Conservation (phyloP, 2,329 filamentous ascomycete species). For the Lachnellula arida region DNA sequence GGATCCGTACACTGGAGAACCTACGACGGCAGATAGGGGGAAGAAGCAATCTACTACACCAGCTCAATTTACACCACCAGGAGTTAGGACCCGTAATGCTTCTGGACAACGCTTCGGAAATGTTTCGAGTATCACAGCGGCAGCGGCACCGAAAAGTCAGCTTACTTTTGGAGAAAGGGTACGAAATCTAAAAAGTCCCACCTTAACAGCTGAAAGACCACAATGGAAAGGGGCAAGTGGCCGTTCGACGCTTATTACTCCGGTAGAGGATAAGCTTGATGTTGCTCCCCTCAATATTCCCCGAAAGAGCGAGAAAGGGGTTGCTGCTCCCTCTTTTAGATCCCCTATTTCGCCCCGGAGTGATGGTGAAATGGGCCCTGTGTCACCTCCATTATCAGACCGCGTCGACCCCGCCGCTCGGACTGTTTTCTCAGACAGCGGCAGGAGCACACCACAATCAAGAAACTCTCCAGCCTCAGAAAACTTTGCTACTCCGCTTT, state of each 20-base stretch:
- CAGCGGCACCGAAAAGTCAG: conserved; percentile 30
- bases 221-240: conserved; percentile 73
- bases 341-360: conserved; percentile 24
- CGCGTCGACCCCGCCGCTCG: conserved; percentile 15
- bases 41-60: conserved; percentile 54
- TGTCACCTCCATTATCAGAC: conserved; percentile 15
- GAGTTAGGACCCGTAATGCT: conserved; percentile 15
- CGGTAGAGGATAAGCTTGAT: conserved; percentile 56
- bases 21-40: conserved; percentile 52
- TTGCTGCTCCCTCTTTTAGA: conserved; percentile 20
- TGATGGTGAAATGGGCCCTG: conserved; percentile 25
- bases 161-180: conserved; percentile 43
- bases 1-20: conserved; percentile 64
- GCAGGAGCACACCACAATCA: conserved; percentile 13
- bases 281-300: conserved; percentile 54
- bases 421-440: conserved; percentile 14
- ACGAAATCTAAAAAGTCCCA: conserved; percentile 37
- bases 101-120: conserved; percentile 20
- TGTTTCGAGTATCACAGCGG: conserved; percentile 22
- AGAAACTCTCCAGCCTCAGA: conserved; percentile 9
- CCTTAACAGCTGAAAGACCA: conserved; percentile 37
- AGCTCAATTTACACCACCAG: conserved; percentile 39
- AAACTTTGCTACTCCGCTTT: conserved; percentile 6
- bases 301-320: conserved; percentile 43
- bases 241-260: conserved; percentile 57